Conservation (phyloP, 2,329 filamentous ascomycete species). For the Zymoseptoria pseudotritici region DNA sequence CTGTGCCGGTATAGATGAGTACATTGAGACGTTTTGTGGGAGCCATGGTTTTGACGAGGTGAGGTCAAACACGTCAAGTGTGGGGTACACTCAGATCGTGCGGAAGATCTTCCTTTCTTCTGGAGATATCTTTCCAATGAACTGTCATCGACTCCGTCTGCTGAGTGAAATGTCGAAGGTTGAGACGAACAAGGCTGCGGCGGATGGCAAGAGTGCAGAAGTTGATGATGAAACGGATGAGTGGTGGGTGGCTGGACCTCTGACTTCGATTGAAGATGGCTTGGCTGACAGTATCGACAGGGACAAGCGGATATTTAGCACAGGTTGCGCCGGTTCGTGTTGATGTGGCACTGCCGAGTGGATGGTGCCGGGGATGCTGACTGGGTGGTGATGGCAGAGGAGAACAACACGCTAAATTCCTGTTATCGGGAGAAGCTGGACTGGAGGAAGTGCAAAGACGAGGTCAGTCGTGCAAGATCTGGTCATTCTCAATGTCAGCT, state of each 20-base stretch:
- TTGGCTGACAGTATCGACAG: constrained; percentile 40
- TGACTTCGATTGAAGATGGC: neutral
- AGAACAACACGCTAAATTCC: constrained; percentile 85
- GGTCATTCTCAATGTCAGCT: neutral
- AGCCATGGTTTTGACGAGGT: constrained; percentile 13
- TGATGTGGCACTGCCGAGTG: neutral
- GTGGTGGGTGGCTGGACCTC: constrained; percentile 56
- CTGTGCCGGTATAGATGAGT: constrained; percentile 83
- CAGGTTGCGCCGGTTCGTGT: constrained; percentile 72
- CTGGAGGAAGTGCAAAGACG: constrained; percentile 79
- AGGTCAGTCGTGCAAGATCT: constrained; percentile 55
- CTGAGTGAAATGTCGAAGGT: constrained; percentile 23
- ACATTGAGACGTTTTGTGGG: constrained; percentile 71
- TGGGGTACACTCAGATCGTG: neutral
- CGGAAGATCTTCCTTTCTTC: constrained; percentile 1
- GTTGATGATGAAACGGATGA: constrained; percentile 89
- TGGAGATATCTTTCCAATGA: neutral
- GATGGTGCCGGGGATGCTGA: neutral
- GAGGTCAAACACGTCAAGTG: neutral
- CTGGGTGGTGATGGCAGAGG: constrained; percentile 47
- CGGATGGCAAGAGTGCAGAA: constrained; percentile 26
- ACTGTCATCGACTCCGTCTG: constrained; percentile 1
- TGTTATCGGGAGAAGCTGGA: constrained; percentile 96
- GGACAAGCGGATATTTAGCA: constrained; percentile 97
- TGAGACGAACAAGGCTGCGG: constrained; percentile 19